A percentile compares a stretch with the other conserved stretches of the same genome.
phyloP scores from a whole-genome alignment of 192 early-diverging fungal species.

The Entomortierella lignicola region DNA sequence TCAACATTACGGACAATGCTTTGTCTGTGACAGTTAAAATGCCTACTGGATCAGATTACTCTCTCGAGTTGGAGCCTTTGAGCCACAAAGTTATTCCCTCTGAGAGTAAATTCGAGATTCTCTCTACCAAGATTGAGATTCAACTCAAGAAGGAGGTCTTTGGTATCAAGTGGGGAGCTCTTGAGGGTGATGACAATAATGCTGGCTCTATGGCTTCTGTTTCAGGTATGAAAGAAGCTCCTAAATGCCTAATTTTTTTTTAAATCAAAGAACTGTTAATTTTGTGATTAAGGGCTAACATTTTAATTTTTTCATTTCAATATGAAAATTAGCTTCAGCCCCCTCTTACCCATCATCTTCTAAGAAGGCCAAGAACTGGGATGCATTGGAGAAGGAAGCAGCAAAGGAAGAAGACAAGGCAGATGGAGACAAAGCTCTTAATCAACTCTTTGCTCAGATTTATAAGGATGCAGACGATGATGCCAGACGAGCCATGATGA shows the following conservation, averaged over 20 bases:
- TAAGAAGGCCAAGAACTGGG: conserved; percentile 84
- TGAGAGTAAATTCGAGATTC: conserved; percentile 76
- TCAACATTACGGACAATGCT: conserved; percentile 72
- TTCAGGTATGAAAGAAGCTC: conserved; percentile 60
- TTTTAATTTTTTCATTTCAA: not conserved
- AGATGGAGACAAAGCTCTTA: conserved; percentile 90
- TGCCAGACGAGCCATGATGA: conserved; percentile 94
- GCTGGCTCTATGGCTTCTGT: conserved; percentile 55
- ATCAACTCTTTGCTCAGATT: conserved; percentile 92
- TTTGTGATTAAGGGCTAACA: conserved; percentile 14
- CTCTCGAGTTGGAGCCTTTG: conserved; percentile 93
- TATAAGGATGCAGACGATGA: conserved; percentile 93
- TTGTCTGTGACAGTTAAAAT: conserved; percentile 86
- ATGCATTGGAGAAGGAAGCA: conserved; percentile 77
- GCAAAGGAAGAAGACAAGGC: conserved; percentile 87
- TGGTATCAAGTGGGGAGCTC: conserved; percentile 88
- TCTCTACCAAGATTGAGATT: conserved; percentile 97
- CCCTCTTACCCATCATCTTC: conserved; percentile 61
- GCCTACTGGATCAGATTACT: conserved; percentile 87
- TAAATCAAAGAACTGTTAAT: conserved; percentile 59
- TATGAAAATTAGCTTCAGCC: conserved; percentile 2
- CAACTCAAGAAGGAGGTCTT: conserved; percentile 78
- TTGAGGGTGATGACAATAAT: conserved; percentile 77
- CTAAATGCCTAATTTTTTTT: too few relatives aligned
- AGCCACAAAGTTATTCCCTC: conserved; percentile 79